These are phyloP conservation scores for Yarrowia sp. DNA, from an alignment of 805 yeast species.

Conservation along the genomic window DNA sequence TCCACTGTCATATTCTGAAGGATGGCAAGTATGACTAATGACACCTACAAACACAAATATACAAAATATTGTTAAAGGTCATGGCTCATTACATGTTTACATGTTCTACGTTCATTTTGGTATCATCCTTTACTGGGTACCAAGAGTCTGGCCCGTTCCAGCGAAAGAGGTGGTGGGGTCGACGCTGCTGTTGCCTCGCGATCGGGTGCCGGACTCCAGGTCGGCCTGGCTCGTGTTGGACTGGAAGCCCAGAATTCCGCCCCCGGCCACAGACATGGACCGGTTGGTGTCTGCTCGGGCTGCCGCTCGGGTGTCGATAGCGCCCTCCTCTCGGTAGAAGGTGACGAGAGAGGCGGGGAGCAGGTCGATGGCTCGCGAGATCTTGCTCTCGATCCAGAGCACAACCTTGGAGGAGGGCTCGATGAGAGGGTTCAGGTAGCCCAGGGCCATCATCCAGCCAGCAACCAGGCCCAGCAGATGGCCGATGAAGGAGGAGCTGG, in stretches of 20 bases:
- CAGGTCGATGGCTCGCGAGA: constrained; percentile 49
- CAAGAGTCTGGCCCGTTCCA: constrained; percentile 15
- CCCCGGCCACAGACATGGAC: background rate
- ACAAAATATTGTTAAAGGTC: background rate
- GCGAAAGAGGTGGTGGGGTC: constrained; percentile 1
- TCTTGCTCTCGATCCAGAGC: constrained; percentile 59
- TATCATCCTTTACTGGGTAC: constrained; percentile 1
- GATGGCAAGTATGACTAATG: no score
- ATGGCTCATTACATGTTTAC: constrained; percentile 18
- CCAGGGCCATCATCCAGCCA: constrained; percentile 60
- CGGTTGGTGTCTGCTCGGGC: constrained; percentile 3
- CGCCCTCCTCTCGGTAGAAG: constrained; percentile 24
- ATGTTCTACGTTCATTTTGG: constrained; percentile 12
- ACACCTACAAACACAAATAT: no score
- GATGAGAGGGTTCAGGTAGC: constrained; percentile 54
- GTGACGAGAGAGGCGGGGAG: constrained; percentile 45
- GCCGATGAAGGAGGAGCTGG: constrained; percentile 70
- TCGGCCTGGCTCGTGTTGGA: constrained; percentile 3
- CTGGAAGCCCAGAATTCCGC: background rate
- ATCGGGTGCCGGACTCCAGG: constrained; percentile 11
- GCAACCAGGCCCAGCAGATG: constrained; percentile 64
- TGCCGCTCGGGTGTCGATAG: constrained; percentile 5
- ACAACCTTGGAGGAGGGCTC: constrained; percentile 59
- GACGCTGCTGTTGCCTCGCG: constrained; percentile 2
- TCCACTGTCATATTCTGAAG: no score